Conservation (phyloP, 305 asterid species). For the Plantago lanceolata region DNA sequence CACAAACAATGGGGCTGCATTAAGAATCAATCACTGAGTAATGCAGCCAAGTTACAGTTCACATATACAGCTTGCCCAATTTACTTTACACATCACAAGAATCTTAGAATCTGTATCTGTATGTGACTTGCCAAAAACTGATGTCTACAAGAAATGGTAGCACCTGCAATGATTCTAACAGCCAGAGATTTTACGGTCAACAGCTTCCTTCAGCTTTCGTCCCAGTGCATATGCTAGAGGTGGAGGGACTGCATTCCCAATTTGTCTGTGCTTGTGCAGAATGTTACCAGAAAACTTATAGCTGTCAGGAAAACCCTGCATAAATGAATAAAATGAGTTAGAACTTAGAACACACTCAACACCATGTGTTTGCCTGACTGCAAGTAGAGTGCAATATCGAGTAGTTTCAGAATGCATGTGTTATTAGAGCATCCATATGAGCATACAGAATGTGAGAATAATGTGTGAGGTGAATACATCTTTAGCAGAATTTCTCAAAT, state of each 20-base stretch:
- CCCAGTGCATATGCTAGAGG: conserved; percentile 72
- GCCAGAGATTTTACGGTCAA: neutral
- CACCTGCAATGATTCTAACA: neutral
- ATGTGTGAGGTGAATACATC: neutral
- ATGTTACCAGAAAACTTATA: conserved; percentile 48
- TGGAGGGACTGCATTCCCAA: conserved; percentile 79
- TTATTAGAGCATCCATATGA: neutral
- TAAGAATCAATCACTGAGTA: neutral
- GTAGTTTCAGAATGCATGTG: too few species aligned
- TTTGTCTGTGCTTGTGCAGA: conserved; percentile 56
- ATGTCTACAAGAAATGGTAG: neutral
- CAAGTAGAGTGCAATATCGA: too few species aligned
- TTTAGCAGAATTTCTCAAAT: conserved; percentile 31
- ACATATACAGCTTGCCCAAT: neutral
- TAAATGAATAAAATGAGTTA: neutral
- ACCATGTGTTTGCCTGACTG: too few species aligned
- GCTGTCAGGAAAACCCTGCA: conserved; percentile 69
- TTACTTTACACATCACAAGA: neutral
- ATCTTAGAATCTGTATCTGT: neutral
- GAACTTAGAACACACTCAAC: too few species aligned
- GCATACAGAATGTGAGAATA: neutral
- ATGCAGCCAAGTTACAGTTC: neutral
- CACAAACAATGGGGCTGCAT: neutral
- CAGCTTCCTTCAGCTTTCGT: conserved; percentile 37
- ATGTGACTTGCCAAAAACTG: neutral